Percentiles rank a stretch among this genome's conserved stretches.
These are phyloP conservation scores for Moricandia arvensis DNA, from an alignment of 345 rosid genomes.

Conservation along the genomic window DNA sequence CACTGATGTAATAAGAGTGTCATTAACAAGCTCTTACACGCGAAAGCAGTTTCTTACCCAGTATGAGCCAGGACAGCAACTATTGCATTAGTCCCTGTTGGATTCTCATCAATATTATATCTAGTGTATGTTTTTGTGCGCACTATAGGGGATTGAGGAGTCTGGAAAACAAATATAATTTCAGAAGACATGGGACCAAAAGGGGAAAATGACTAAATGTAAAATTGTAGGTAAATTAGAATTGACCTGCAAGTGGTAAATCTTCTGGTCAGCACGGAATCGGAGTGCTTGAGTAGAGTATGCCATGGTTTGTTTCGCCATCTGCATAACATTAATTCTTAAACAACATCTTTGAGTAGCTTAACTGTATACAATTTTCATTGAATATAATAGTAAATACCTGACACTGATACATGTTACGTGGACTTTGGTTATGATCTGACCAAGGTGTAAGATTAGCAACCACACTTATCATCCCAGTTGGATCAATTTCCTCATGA, in stretches of 20 bases:
- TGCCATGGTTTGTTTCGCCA: conserved; percentile 98
- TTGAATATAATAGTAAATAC: conserved; percentile 36
- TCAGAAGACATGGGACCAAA: background rate
- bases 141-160: conserved; percentile 95
- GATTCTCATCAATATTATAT: conserved; percentile 75
- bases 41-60: conserved; percentile 49
- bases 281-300: conserved; percentile 82
- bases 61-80: conserved; percentile 97
- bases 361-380: conserved; percentile 1
- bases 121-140: conserved; percentile 72
- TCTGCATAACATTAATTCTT: conserved; percentile 43
- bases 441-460: conserved; percentile 99
- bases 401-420: conserved; percentile 99
- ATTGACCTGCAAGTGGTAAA: conserved; percentile 89
- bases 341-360: conserved; percentile 8
- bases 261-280: conserved; percentile 89
- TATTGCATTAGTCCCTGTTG: conserved; percentile 95
- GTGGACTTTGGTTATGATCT: conserved; percentile 97
- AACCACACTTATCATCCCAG: conserved; percentile 92
- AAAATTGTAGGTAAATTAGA: background rate
- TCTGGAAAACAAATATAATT: conserved; percentile 43
- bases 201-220: conserved; percentile 13
- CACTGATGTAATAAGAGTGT: background rate
- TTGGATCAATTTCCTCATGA: conserved; percentile 94
- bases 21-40: conserved; percentile 8